Evolutionary conservation across 192 early-diverging fungal species (phyloP), one percentile per base, ranked within the genome.

Genomic region (Phlyctochytrium planicorne): DNA sequence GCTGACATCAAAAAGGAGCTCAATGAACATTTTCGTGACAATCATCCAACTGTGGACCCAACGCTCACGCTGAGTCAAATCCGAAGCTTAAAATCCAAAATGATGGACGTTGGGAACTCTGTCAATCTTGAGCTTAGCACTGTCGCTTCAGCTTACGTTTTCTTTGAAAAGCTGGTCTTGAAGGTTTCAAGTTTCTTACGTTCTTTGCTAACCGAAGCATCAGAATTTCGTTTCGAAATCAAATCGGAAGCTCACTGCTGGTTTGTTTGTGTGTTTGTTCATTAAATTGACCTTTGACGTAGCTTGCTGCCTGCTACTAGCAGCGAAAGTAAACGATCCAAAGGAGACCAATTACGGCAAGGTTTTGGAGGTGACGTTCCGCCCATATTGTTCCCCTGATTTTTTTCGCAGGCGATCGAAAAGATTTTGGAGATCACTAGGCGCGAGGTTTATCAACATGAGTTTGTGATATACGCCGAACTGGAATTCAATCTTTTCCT

Each of bases 131-230:
- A 99, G 75, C 78, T 95, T 27, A 94, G 93, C 1, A 94, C 88
- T 52, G 86, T 95, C 1, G 97, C 97, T 0, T 81, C 84, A 27
- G 89, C 92, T 20, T 95, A 89, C 82, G 94, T 92, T 0, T 97
- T 94, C 73, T 93, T 99, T 78, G 97, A 99, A 73, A 99, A 97
- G 73, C 86, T 99, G 3, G 81, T 95, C 27, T 65, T 93, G 34
- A 93, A 92, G 78, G 90, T 84, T 55, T 33, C 47, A 1, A n/a
- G 35, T 31, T 31, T 30, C 23, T 53, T 65, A 40, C 27, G 16
- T 56, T 31, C 34, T 70, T 37, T 32, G 12, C 14, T 60, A 32
- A 12, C 30, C 29, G 14, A 20, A 23, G 12, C 17, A 47, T n/a
- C 37, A 88, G 84, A 82, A 84, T 23, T 75, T 83, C 40, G 91